Evolutionary conservation across 441 rosid genomes (phyloP).

Genomic region (Melastoma candidum): DNA sequence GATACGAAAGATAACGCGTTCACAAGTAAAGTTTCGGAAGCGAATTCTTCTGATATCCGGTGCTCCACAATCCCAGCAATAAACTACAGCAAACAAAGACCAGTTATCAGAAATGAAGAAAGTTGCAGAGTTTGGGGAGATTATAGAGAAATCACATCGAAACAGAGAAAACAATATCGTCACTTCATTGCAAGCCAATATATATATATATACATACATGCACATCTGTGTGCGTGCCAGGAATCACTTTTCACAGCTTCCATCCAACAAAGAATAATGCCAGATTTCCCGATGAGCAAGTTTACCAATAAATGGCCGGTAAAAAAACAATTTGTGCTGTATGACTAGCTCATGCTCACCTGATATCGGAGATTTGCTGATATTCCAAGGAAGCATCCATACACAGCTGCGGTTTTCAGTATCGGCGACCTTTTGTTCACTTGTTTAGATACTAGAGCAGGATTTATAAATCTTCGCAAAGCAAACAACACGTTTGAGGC

Average conservation of each 20-base stretch:
- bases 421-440: constrained; percentile 72
- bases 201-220: too few relatives aligned
- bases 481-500: constrained; percentile 52
- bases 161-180: too few relatives aligned
- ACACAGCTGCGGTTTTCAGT: constrained; percentile 73
- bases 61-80: constrained; percentile 93
- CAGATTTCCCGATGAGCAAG: too few relatives aligned
- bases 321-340: too few relatives aligned
- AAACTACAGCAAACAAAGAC: constrained; percentile 42
- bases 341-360: constrained; percentile 27
- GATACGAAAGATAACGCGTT: constrained; percentile 64
- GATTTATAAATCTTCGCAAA: constrained; percentile 43
- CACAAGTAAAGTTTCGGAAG: constrained; percentile 69
- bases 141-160: too few relatives aligned
- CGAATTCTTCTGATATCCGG: constrained; percentile 65
- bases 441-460: constrained; percentile 33
- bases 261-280: too few relatives aligned
- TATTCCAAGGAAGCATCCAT: constrained; percentile 70
- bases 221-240: too few relatives aligned
- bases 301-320: too few relatives aligned
- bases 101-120: not conserved
- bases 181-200: too few relatives aligned
- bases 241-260: too few relatives aligned
- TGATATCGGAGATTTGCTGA: constrained; percentile 92
- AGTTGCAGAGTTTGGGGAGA: not conserved